Conservation (phyloP, 2,329 filamentous ascomycete genomes). For the Malbranchea cinnamomea region DNA sequence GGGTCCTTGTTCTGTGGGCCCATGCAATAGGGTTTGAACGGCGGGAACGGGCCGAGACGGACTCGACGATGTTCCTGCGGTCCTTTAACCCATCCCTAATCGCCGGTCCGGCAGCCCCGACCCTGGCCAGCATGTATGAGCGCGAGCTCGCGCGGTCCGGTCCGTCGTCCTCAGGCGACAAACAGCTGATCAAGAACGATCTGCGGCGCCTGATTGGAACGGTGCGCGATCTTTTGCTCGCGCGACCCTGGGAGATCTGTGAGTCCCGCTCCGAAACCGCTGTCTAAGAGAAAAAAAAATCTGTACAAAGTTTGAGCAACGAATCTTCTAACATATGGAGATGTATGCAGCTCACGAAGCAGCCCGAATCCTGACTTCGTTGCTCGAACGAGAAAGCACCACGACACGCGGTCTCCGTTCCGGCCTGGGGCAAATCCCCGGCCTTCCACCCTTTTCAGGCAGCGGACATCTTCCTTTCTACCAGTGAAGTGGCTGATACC, state of each 20-base stretch:
- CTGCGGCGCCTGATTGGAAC: conserved; percentile 8
- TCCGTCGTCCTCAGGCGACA: conserved; percentile 5
- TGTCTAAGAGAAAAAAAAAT: no score
- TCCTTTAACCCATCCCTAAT: neutral
- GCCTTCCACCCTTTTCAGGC: no score
- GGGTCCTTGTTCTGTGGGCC: conserved; percentile 10
- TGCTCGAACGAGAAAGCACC: conserved; percentile 7
- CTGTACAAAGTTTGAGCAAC: no score
- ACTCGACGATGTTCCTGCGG: conserved; percentile 1
- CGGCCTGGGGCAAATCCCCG: no score
- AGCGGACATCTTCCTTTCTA: no score
- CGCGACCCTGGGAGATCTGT: conserved; percentile 11
- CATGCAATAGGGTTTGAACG: conserved; percentile 8
- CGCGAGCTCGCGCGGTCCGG: conserved; percentile 7
- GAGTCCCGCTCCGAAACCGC: no score
- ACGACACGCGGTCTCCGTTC: no score
- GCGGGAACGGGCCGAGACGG: neutral
- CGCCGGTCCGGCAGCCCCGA: conserved; percentile 3
- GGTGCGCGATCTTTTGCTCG: conserved; percentile 7
- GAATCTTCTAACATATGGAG: no score
- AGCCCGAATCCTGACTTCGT: conserved; percentile 8
- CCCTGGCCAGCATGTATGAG: conserved; percentile 10
- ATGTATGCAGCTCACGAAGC: conserved; percentile 9
- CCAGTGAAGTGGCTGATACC: no score
- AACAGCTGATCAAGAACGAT: conserved; percentile 8